Evolutionary conservation across 139 green algal genomes (phyloP).

Genomic region (Tetratostichococcus sp.): DNA sequence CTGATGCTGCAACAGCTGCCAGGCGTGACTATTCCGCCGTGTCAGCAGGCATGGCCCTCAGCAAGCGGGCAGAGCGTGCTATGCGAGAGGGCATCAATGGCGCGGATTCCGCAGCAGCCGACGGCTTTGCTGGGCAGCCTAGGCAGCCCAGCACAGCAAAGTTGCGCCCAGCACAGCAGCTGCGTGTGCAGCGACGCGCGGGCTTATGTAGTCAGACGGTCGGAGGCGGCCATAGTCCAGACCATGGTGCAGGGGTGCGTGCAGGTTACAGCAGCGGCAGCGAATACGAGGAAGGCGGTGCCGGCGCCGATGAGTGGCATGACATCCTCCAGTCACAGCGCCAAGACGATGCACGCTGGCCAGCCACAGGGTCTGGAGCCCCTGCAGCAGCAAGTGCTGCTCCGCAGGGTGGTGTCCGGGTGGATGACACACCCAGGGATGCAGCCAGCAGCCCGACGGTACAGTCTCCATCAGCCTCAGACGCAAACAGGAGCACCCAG

Average conservation of each 20-base stretch:
- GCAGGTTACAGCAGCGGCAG: not conserved
- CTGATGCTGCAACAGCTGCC: not conserved
- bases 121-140: too few relatives aligned
- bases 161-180: not conserved
- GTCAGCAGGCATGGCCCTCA: slow-evolving; percentile 3
- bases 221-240: too few relatives aligned
- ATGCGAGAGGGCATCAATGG: not conserved
- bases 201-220: too few relatives aligned
- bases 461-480: too few relatives aligned
- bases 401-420: too few relatives aligned
- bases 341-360: not conserved
- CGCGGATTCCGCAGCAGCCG: too few relatives aligned
- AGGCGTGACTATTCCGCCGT: slow-evolving; percentile 19
- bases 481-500: too few relatives aligned
- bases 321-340: not conserved
- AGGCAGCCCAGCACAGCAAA: not conserved
- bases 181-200: too few relatives aligned
- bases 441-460: too few relatives aligned
- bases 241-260: too few relatives aligned
- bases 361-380: not conserved
- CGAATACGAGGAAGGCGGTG: not conserved
- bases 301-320: not conserved
- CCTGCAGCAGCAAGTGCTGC: too few relatives aligned
- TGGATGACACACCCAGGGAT: too few relatives aligned
- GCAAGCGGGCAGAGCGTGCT: slow-evolving; percentile 20